phyloP scores from a whole-genome alignment of 1,284 basidiomycete species.

The Tilletia setariae region DNA sequence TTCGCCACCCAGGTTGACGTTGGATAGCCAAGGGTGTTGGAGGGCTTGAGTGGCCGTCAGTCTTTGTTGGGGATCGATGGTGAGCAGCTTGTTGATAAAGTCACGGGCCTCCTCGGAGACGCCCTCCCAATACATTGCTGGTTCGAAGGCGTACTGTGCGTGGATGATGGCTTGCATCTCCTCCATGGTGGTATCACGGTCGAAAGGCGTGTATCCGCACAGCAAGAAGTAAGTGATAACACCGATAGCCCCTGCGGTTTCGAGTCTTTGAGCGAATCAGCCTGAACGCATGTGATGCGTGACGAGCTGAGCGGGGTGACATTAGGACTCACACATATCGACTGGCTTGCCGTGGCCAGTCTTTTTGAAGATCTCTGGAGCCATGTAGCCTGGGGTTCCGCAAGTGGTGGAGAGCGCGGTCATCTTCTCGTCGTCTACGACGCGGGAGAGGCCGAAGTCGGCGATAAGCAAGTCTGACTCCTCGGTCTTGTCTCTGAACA shows the following conservation, averaged over 20 bases:
- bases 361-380: constrained; percentile 96
- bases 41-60: constrained; percentile 45
- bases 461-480: constrained; percentile 94
- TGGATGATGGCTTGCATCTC: constrained; percentile 54
- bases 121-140: constrained; percentile 46
- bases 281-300: neutral
- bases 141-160: constrained; percentile 51
- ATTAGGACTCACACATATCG: constrained; percentile 64
- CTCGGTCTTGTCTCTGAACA: constrained; percentile 85
- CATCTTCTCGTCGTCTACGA: constrained; percentile 87
- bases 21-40: constrained; percentile 43
- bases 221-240: constrained; percentile 54
- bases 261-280: too few relatives aligned
- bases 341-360: constrained; percentile 88
- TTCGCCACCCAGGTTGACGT: neutral
- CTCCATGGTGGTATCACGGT: constrained; percentile 50
- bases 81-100: constrained; percentile 49
- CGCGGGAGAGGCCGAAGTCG: constrained; percentile 82
- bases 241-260: constrained; percentile 35
- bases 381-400: constrained; percentile 92
- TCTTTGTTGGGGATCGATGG: constrained; percentile 39
- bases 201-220: constrained; percentile 53
- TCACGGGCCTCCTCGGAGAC: constrained; percentile 45
- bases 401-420: constrained; percentile 89
- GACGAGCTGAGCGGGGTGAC: too few relatives aligned